Base-by-base conservation (phyloP, 371 early-diverging fungal genomes). In the Circinella umbellata region DNA sequence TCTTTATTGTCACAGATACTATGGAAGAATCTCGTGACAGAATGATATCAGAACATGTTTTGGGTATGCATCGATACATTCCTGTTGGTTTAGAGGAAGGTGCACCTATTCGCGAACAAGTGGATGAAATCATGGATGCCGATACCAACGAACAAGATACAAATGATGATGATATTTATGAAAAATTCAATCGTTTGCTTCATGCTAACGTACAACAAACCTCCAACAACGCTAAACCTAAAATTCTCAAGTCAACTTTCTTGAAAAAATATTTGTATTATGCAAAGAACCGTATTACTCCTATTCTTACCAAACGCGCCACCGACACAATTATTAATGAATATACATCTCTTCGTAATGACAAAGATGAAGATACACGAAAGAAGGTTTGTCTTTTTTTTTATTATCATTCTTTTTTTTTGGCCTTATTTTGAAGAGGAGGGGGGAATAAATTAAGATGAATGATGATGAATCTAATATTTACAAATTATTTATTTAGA, bases 1-100 rank as follows among this genome's bases (percentile, higher is more conserved):
- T 99, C 72, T 99, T 99, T 86, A 89, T 99, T 42, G 96, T 99
- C 27, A 89, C 97, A 18, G 99, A 99, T 80, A 86, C 91, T 34
- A 87, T 91, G 61, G 92, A 94, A 70, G 93, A 94, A 67, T 88
- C 89, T 20, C 89, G 90, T 67, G 98, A 98, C 73, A 89, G 97
- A 66, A 80, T 80, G 67, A 93, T 98, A 64, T 93, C 98, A 7
- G 90, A 93, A 39, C 99, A 98, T 68, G 95, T 98, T 35, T 81
- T 96, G 70, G 87, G 91, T 36, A 92, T 98, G 91, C 99, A 99
- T 82, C 94, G 95, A 17, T 97, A 92, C 73, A 82, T 93, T 17
- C 93, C 94, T 9, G 86, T 94, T 5, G 95, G 95, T 48, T 71
- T 91, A n/a, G 96, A 95, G 74, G 94, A 92, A 79, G 98, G 93